A percentile compares a stretch with the other conserved stretches of the same genome.
phyloP scores from a whole-genome alignment of 257 asterid genomes.

The Oldenlandia corymbosa region DNA sequence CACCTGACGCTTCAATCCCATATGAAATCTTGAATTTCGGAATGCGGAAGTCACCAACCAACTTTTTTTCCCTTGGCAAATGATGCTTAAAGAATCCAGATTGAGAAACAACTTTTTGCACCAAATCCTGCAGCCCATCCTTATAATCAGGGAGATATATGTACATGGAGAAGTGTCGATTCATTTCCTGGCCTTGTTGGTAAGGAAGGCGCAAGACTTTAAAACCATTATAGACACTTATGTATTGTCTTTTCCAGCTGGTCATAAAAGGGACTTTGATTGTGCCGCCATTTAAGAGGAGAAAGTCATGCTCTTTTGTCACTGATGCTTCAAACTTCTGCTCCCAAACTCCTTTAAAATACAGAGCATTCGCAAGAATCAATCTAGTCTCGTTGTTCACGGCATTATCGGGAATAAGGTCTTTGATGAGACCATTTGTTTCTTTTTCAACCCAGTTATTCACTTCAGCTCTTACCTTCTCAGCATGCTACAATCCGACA shows the following conservation, averaged over 20 bases:
- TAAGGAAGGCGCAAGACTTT: slow-evolving; percentile 28
- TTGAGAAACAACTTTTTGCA: slow-evolving; percentile 19
- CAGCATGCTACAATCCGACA: no score
- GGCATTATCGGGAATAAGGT: slow-evolving; percentile 25
- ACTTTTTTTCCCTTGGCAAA: slow-evolving; percentile 15
- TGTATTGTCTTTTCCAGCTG: slow-evolving; percentile 18
- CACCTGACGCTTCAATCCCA: slow-evolving; percentile 31
- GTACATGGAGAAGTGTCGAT: slow-evolving; percentile 34
- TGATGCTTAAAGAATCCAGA: slow-evolving; percentile 26
- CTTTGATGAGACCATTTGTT: slow-evolving; percentile 32
- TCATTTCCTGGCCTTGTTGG: slow-evolving; percentile 26
- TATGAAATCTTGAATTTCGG: slow-evolving; percentile 34
- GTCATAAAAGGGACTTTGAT: slow-evolving; percentile 33
- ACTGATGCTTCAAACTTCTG: slow-evolving; percentile 23
- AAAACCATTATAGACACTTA: slow-evolving; percentile 23
- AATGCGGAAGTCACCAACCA: slow-evolving; percentile 21
- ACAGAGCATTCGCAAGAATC: slow-evolving; percentile 32
- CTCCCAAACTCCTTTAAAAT: slow-evolving; percentile 32
- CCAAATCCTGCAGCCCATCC: slow-evolving; percentile 27
- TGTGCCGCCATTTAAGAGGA: slow-evolving; percentile 25
- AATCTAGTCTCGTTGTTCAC: slow-evolving; percentile 21
- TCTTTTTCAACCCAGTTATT: slow-evolving; percentile 30
- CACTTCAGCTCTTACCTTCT: slow-evolving; percentile 22
- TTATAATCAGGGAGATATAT: slow-evolving; percentile 32
- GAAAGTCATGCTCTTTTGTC: slow-evolving; percentile 23